A percentile compares a stretch with the other conserved stretches of the same genome.
These are phyloP conservation scores for Calonectria naviculata DNA, from an alignment of 2,329 filamentous ascomycete species.

Conservation along the genomic window DNA sequence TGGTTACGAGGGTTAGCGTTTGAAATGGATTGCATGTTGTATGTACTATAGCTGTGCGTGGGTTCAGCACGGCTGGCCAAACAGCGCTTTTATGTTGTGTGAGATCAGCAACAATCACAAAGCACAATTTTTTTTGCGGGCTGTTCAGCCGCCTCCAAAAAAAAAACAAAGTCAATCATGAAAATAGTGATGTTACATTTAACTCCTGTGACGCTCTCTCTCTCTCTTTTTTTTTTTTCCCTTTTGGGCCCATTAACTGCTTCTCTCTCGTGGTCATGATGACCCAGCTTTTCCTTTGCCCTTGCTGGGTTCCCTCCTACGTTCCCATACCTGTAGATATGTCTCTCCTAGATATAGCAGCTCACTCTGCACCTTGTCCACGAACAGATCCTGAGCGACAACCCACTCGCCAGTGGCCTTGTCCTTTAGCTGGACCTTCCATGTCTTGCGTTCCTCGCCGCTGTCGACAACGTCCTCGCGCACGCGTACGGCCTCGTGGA, in stretches of 20 bases:
- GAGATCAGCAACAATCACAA: slow-evolving; percentile 18
- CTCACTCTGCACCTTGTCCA: slow-evolving; percentile 89
- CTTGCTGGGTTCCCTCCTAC: slow-evolving; percentile 67
- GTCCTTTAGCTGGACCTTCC: slow-evolving; percentile 92
- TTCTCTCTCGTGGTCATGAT: slow-evolving; percentile 23
- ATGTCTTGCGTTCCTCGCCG: slow-evolving; percentile 87
- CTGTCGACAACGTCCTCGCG: slow-evolving; percentile 90
- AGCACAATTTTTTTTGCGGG: slow-evolving; percentile 15
- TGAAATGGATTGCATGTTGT: slow-evolving; percentile 22
- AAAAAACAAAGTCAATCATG: not conserved
- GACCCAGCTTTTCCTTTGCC: slow-evolving; percentile 46
- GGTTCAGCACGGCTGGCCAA: slow-evolving; percentile 13
- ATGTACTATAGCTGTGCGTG: slow-evolving; percentile 28
- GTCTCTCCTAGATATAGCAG: slow-evolving; percentile 92
- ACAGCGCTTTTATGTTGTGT: slow-evolving; percentile 20
- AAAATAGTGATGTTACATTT: slow-evolving; percentile 29
- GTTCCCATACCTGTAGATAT: slow-evolving; percentile 97
- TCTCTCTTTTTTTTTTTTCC: slow-evolving; percentile 8
- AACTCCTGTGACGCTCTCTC: not conserved
- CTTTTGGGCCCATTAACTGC: slow-evolving; percentile 10
- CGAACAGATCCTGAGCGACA: slow-evolving; percentile 92
- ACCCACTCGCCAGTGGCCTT: slow-evolving; percentile 89
- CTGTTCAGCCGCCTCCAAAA: slow-evolving; percentile 10
- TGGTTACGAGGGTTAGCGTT: slow-evolving; percentile 27
- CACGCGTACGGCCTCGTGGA: slow-evolving; percentile 82